Evolutionary conservation across 2,329 filamentous ascomycete species (phyloP).

Genomic region (Exophiala lecanii-corni): DNA sequence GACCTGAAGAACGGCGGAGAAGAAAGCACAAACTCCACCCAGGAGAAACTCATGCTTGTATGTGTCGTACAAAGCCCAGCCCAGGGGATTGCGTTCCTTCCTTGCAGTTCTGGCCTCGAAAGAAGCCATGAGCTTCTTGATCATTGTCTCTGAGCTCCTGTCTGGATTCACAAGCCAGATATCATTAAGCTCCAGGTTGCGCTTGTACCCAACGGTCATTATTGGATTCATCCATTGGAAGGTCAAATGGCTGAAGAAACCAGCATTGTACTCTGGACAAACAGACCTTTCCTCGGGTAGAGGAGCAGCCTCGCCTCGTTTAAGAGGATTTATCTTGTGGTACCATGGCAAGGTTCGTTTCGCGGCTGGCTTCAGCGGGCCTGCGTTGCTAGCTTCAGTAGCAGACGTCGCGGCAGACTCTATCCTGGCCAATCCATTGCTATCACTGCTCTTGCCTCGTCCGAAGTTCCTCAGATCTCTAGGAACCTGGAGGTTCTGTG

Average conservation of each 20-base stretch:
- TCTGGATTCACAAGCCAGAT: slow-evolving; percentile 85
- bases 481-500: slow-evolving; percentile 21
- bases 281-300: slow-evolving; percentile 50
- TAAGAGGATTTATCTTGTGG: slow-evolving; percentile 40
- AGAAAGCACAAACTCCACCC: slow-evolving; percentile 71
- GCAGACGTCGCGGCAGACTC: slow-evolving; percentile 34
- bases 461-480: slow-evolving; percentile 13
- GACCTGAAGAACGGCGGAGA: slow-evolving; percentile 68
- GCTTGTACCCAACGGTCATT: slow-evolving; percentile 82
- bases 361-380: slow-evolving; percentile 5
- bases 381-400: slow-evolving; percentile 38
- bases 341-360: slow-evolving; percentile 34
- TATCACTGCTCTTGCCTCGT: slow-evolving; percentile 27
- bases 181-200: slow-evolving; percentile 76
- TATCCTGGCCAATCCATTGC: slow-evolving; percentile 31
- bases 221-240: slow-evolving; percentile 90
- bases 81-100: slow-evolving; percentile 67
- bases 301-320: slow-evolving; percentile 48
- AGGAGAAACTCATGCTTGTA: slow-evolving; percentile 81
- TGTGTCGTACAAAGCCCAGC: slow-evolving; percentile 80
- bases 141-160: slow-evolving; percentile 66
- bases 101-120: slow-evolving; percentile 65
- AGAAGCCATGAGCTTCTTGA: slow-evolving; percentile 59
- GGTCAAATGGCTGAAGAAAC: slow-evolving; percentile 68
- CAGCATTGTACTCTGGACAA: slow-evolving; percentile 68